Base-by-base conservation (phyloP, 2,329 filamentous ascomycete genomes). In the Aspergillus brunneoviolaceus region DNA sequence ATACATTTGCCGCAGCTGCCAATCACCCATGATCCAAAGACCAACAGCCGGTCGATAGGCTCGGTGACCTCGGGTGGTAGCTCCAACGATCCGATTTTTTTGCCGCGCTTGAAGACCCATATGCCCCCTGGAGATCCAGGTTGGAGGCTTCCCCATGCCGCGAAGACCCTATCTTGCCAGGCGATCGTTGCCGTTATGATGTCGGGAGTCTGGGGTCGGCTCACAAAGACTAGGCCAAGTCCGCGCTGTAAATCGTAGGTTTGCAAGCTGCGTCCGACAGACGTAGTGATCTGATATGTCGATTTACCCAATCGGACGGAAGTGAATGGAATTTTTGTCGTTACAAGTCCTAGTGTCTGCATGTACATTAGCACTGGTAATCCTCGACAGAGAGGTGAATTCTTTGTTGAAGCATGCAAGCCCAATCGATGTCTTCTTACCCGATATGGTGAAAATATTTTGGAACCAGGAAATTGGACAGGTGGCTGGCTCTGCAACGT, bases 251-350 rank as follows among this genome's bases (percentile, higher is more conserved):
- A 80, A 74, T 99, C 95, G 80, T 99, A 99, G 0, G 95, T 99
- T 77, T 99, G 95, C 51, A 99, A 84, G 60, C 89, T 91, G 70
- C 88, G 86, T 63, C 94, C 95, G 63, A 96, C 90, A 0, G 92
- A 98, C 31, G 95, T 99, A 35, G 95, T 98, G 76, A 99, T 92
- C 75, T 99, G 95, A 73, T 96, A 99, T 3, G 92, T 96, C 0
- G 91, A 94, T 78, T 96, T 96, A 60, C 95, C 95, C 16, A 96
- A 82, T 0, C 94, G 90, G 33, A 96, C 85, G 5, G 90, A 89
- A 2, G 94, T 93, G 72, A 99, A 98, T 0, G 95, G 94, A 0
- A 97, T 92, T 2, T 94, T 97, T 0, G 95, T 92, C 5, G 95
- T 97, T 2, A 99, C 92, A 33, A 99, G 83, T 16, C 95, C 95